Evolutionary conservation across 805 yeast species (phyloP).

Genomic region (Candida michaelii): DNA sequence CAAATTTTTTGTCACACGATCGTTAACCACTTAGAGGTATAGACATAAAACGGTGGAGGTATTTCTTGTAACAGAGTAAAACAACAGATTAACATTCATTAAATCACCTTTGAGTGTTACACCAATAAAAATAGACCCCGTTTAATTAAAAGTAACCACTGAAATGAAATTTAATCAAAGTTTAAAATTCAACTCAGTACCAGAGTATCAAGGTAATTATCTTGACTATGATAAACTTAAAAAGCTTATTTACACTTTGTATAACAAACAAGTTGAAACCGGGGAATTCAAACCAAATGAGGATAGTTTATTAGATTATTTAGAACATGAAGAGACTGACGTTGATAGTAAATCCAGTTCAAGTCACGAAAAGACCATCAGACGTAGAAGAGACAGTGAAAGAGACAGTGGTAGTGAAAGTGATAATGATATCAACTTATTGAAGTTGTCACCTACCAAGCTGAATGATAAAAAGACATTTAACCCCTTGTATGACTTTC

Average conservation of each 20-base stretch:
- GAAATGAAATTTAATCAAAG: conserved; percentile 52
- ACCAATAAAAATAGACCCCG: too few species aligned
- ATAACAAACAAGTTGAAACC: conserved; percentile 33
- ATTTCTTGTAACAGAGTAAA: too few species aligned
- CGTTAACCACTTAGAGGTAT: conserved; percentile 8
- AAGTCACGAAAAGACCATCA: neutral
- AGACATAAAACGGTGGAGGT: conserved; percentile 6
- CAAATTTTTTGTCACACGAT: conserved; percentile 16
- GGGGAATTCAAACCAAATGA: conserved; percentile 10
- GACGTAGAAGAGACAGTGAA: conserved; percentile 7
- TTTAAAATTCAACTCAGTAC: conserved; percentile 51
- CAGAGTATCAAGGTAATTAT: conserved; percentile 51
- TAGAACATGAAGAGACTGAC: neutral
- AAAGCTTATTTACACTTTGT: conserved; percentile 55
- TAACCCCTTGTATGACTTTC: conserved; percentile 42
- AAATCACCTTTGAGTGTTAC: too few species aligned
- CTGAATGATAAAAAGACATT: conserved; percentile 6
- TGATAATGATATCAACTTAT: neutral
- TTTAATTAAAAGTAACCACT: too few species aligned
- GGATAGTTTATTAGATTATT: neutral
- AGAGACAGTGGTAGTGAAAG: conserved; percentile 3
- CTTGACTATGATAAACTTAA: conserved; percentile 51
- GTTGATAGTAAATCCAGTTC: neutral
- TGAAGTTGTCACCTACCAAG: conserved; percentile 4
- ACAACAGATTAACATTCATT: too few species aligned